A percentile compares a stretch with the other conserved stretches of the same genome.
Evolutionary conservation across 257 asterid genomes (phyloP).

Genomic region (Mentha longifolia): DNA sequence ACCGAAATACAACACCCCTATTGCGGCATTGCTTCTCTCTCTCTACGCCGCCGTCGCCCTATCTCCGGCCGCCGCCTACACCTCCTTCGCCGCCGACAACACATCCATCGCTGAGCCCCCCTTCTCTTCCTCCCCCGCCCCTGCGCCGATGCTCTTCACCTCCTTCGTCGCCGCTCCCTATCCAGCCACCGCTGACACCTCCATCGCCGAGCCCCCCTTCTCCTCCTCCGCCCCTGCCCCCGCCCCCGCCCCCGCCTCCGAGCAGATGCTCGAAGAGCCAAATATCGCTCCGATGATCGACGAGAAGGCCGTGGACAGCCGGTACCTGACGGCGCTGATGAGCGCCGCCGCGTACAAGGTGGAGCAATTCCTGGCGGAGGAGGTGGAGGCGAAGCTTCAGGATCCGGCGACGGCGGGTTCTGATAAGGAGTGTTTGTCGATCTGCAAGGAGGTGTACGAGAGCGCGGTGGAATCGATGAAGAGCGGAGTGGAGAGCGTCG

Average conservation of each 20-base stretch:
- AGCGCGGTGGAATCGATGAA: constrained; percentile 40
- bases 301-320: constrained; percentile 19
- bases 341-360: constrained; percentile 32
- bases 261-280: neutral
- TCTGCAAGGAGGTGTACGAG: constrained; percentile 40
- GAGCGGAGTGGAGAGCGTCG: constrained; percentile 40
- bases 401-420: neutral
- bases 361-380: constrained; percentile 31
- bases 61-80: constrained; percentile 1
- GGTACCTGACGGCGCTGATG: constrained; percentile 34
- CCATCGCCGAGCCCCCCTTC: constrained; percentile 7
- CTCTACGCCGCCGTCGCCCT: constrained; percentile 26
- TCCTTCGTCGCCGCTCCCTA: neutral
- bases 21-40: constrained; percentile 31
- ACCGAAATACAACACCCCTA: neutral
- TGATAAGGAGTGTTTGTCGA: constrained; percentile 32
- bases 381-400: constrained; percentile 31
- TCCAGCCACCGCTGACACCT: neutral
- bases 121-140: no score
- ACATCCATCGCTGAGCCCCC: neutral
- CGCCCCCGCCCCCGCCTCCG: constrained; percentile 1
- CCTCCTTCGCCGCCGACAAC: neutral
- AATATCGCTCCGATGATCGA: neutral
- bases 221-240: constrained; percentile 6
- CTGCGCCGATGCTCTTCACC: neutral